Base-by-base conservation (phyloP, 2,329 filamentous ascomycete genomes). In the Aureobasidium sp. region DNA sequence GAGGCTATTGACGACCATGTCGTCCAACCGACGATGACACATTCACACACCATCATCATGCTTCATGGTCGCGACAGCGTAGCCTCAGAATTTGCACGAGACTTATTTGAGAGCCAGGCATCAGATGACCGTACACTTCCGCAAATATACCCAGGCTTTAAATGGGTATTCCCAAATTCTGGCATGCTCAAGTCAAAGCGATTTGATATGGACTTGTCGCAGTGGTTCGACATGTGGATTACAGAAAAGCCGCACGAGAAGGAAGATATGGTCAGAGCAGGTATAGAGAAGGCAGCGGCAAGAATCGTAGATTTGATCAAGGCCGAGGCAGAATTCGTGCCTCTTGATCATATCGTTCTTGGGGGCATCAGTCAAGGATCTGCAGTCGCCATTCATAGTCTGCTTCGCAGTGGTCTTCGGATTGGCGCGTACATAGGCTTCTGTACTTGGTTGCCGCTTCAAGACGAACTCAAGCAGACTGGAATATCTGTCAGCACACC, bases 31-130 rank as follows among this genome's bases (percentile, higher is more conserved):
- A 44, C 61, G 12, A 62, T 51, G 8, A 64, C 59, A 8, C 78
- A 81, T 61, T 77, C 74, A 0, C 75, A 81, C 53, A 81, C 77
- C 0, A 63, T 80, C 44, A 78, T 82, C 41, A 72, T 79, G 44
- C 74, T 81, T 12, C 78, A 81, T 55, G 78, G 77, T 6, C 70
- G 76, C 41, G 76, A 76, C 64, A 79, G 76, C 64, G 70, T 66
- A 2, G 72, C 70, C n/a, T 22, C 65, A 0, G 72, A 77, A 31
- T 80, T 79, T 56, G 71, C 74, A 0, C 56, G 48, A 12, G 76
- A 80, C 56, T 67, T 81, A 48, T 76, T 80, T 65, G 72, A 73
- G 60, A 70, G 67, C 42, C 66, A 71, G 61, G 67, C 66, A 17
- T 69, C 67, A 15, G 65, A 68, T 42, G 63, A 58, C 29, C 62